phyloP scores from a whole-genome alignment of 352 stramenopile species.

The Elongisporangium prolatum region DNA sequence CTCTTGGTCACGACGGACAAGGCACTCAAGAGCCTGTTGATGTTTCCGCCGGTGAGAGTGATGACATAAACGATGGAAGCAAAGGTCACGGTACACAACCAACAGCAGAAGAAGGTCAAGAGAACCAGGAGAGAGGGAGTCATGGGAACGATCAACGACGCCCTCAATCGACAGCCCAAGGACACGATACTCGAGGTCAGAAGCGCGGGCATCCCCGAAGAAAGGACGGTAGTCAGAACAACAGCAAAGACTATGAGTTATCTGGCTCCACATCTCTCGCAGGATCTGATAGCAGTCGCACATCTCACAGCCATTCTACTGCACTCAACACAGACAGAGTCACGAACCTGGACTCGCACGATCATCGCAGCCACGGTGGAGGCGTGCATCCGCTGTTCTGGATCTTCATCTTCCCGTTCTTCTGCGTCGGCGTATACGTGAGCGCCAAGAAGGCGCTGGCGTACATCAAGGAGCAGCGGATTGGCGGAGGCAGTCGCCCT shows the following conservation, averaged over 20 bases:
- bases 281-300: background rate
- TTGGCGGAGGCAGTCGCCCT: slow-evolving; percentile 5
- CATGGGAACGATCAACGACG: background rate
- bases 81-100: background rate
- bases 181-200: background rate
- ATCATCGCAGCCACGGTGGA: background rate
- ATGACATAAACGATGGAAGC: background rate
- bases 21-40: background rate
- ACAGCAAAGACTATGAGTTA: background rate
- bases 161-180: background rate
- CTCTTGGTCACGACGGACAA: background rate
- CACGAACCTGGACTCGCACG: background rate
- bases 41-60: background rate
- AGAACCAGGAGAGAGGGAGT: background rate
- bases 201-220: background rate
- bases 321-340: background rate
- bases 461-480: slow-evolving; percentile 54
- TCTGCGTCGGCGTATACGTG: slow-evolving; percentile 55
- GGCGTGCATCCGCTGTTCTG: slow-evolving; percentile 31
- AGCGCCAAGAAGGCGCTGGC: slow-evolving; percentile 27
- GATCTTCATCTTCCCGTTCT: slow-evolving; percentile 58
- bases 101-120: background rate
- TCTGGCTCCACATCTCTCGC: background rate
- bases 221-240: too few relatives aligned
- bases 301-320: background rate